These are phyloP conservation scores for Tuctoria greenei DNA, from an alignment of 176 grass and related monocot genomes.

Conservation along the genomic window DNA sequence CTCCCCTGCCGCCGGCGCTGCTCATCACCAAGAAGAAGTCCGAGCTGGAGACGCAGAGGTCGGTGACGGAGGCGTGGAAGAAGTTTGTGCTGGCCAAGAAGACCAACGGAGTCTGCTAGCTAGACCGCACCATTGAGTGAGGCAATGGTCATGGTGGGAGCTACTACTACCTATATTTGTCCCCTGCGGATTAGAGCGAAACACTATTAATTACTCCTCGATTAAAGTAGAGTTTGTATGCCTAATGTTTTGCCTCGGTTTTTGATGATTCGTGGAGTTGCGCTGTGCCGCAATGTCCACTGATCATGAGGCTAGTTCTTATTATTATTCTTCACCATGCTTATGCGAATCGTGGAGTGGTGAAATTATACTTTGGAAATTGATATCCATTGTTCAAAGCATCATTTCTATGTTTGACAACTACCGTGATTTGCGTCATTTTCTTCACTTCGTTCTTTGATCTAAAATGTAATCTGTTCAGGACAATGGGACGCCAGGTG, in stretches of 20 bases:
- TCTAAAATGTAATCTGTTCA: not conserved
- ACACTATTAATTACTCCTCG: not conserved
- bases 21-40: constrained; percentile 36
- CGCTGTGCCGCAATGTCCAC: not conserved
- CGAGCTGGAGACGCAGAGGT: constrained; percentile 59
- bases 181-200: constrained; percentile 7
- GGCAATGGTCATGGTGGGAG: not conserved
- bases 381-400: not conserved
- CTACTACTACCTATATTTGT: not conserved
- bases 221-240: not conserved
- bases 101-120: constrained; percentile 88
- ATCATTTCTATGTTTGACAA: not conserved
- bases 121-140: too few species aligned
- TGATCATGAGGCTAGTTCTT: not conserved
- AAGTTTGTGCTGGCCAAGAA: constrained; percentile 64
- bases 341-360: not conserved
- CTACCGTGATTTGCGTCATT: not conserved
- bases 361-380: not conserved
- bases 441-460: too few species aligned
- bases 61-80: constrained; percentile 68
- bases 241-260: constrained; percentile 11
- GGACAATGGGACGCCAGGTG: not conserved
- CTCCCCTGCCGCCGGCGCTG: constrained; percentile 1
- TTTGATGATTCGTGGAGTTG: constrained; percentile 7
- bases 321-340: not conserved